Evolutionary conservation across 371 early-diverging fungal species (phyloP), one percentile per base, ranked within the genome.

Genomic region (Mucor sp.): DNA sequence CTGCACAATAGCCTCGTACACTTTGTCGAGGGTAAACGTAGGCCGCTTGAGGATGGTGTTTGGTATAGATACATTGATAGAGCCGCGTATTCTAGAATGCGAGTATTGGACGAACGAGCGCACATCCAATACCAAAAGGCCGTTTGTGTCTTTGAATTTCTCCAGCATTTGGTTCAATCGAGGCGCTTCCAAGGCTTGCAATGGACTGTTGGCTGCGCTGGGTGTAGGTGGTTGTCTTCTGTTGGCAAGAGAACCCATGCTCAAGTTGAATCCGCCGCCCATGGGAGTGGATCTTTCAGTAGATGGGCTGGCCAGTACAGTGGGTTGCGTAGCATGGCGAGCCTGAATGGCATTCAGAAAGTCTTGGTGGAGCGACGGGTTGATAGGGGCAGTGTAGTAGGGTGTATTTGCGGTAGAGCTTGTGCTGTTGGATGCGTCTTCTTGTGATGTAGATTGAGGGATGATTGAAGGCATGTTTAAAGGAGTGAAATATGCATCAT

Each of bases 61-160:
- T 55, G 90, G 87, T 27, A 88, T 74, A 65, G 81, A 84, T n/a
- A 90, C 76, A 58, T 82, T 80, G 37, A 90, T 76, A 9, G 88
- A 75, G 3, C 67, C 58, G 47, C 72, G 72, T 35, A 90, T 81
- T 17, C 77, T 80, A 7, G 76, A 74, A 11, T 70, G 76, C 5
- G 84, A 74, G 60, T 77, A 82, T 28, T 85, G 82, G 1, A 77
- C 80, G 69, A 84, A 76, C 0, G 90, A 78, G 17, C 89, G 86
- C 60, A 87, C 79, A 62, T 87, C 90, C 53, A 88, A 63, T 5
- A 87, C 63, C 11, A 87, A 33, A 21, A 48, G 25, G 55, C 50
- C 8, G 15, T 62, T 12, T 1, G 47, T 58, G n/a, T 58, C 28
- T 15, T 59, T 61, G 28, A 61, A 43, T 23, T 61, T 35, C 0